Conservation (phyloP, 257 asterid species). For the Perilla frutescens region DNA sequence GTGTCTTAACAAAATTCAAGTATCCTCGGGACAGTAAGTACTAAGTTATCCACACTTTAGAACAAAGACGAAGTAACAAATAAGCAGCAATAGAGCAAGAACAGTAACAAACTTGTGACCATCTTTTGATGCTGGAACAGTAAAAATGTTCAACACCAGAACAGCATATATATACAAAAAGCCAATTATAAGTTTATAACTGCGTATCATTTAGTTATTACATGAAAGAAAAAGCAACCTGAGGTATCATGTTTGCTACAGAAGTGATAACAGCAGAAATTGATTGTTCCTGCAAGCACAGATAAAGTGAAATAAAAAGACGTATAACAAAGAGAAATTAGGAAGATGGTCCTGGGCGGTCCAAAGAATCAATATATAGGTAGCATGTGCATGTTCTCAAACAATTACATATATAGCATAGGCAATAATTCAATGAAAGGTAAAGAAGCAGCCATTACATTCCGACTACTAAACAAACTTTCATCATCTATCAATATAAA, state of each 20-base stretch:
- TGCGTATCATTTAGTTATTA: slow-evolving; percentile 12
- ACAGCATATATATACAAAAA: neutral
- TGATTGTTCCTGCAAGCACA: slow-evolving; percentile 81
- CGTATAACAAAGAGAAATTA: slow-evolving; percentile 15
- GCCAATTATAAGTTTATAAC: neutral
- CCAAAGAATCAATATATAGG: neutral
- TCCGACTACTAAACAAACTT: slow-evolving; percentile 16
- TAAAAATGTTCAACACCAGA: neutral
- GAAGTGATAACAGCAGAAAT: slow-evolving; percentile 90
- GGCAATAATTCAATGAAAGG: slow-evolving; percentile 19
- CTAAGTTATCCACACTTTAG: neutral
- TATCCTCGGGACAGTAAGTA: slow-evolving; percentile 12
- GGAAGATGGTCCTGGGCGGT: neutral
- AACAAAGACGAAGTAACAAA: neutral
- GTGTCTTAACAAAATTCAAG: neutral
- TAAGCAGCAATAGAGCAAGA: neutral
- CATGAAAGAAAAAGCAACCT: slow-evolving; percentile 62
- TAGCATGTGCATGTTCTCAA: slow-evolving; percentile 10
- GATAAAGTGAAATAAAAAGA: slow-evolving; percentile 10
- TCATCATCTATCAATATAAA: slow-evolving; percentile 22
- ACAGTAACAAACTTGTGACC: neutral
- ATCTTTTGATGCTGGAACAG: neutral
- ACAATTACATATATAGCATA: slow-evolving; percentile 20
- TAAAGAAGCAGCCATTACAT: slow-evolving; percentile 16
- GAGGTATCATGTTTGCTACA: slow-evolving; percentile 95